A percentile compares a stretch with the other conserved stretches of the same genome.
Conservation (phyloP, 129 eudicot genomes). For the Centella asiatica region DNA sequence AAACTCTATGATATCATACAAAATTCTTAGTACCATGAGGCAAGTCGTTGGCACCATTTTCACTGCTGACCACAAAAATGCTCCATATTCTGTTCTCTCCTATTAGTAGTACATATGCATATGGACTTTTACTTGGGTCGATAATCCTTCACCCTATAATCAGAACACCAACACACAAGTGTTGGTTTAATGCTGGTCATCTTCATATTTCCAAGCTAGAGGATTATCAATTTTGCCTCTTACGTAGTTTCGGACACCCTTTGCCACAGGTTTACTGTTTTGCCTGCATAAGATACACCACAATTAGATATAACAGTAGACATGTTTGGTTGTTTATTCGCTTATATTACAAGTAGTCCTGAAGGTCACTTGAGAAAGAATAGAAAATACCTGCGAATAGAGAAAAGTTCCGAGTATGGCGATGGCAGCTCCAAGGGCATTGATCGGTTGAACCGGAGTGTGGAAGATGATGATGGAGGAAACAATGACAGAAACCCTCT, state of each 20-base stretch:
- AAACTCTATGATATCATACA: background rate
- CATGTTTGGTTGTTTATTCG: background rate
- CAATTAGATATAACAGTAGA: background rate
- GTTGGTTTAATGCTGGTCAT: background rate
- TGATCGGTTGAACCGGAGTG: conserved; percentile 35
- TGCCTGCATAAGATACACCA: conserved; percentile 13
- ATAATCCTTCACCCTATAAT: background rate
- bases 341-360: background rate
- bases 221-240: background rate
- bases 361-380: too few relatives aligned
- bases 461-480: conserved; percentile 38
- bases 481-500: conserved; percentile 35
- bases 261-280: conserved; percentile 11
- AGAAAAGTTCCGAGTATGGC: conserved; percentile 40
- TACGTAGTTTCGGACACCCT: background rate
- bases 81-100: background rate
- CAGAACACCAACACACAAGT: background rate
- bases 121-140: too few relatives aligned
- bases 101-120: background rate
- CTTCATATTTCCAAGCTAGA: background rate
- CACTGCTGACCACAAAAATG: background rate
- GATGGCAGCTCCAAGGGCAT: conserved; percentile 44
- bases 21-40: background rate
- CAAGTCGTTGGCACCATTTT: background rate
- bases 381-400: conserved; percentile 31